phyloP scores from a whole-genome alignment of 306 rosid genomes.

The Malus sylvestris region DNA sequence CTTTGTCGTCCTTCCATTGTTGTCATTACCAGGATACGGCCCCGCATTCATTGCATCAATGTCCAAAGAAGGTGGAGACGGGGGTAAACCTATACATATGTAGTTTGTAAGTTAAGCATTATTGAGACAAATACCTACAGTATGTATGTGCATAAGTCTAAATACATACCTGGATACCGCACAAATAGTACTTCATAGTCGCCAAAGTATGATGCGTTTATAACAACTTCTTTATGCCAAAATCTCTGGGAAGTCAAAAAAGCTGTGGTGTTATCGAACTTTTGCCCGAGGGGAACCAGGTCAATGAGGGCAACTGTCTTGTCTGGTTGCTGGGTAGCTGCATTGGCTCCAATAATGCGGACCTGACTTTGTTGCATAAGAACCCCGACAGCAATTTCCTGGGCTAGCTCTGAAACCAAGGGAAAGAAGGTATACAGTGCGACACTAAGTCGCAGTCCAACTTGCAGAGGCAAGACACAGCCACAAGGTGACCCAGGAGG shows the following conservation, averaged over 20 bases:
- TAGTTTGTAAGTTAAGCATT: constrained; percentile 13
- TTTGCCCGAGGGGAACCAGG: constrained; percentile 69
- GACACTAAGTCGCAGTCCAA: constrained; percentile 67
- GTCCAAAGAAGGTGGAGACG: constrained; percentile 74
- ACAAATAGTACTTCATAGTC: constrained; percentile 82
- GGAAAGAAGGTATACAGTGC: constrained; percentile 83
- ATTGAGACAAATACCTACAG: background rate
- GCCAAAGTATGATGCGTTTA: constrained; percentile 69
- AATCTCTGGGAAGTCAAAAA: constrained; percentile 64
- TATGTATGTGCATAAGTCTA: background rate
- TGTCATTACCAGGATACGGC: constrained; percentile 47
- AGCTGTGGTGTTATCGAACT: constrained; percentile 67
- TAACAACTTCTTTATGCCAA: constrained; percentile 73
- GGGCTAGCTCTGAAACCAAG: constrained; percentile 69
- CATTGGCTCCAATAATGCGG: constrained; percentile 80
- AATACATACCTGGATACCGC: constrained; percentile 71
- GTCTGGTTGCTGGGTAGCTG: constrained; percentile 63
- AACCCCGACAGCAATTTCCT: constrained; percentile 56
- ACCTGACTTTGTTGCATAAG: constrained; percentile 79
- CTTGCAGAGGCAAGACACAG: constrained; percentile 86
- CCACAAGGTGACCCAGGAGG: constrained; percentile 91
- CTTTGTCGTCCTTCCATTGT: constrained; percentile 55
- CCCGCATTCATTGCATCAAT: constrained; percentile 46
- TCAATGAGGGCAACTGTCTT: constrained; percentile 67
- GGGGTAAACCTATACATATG: constrained; percentile 66